Base-by-base conservation (phyloP, 2,329 filamentous ascomycete species). In the Pyrenophora graminea region DNA sequence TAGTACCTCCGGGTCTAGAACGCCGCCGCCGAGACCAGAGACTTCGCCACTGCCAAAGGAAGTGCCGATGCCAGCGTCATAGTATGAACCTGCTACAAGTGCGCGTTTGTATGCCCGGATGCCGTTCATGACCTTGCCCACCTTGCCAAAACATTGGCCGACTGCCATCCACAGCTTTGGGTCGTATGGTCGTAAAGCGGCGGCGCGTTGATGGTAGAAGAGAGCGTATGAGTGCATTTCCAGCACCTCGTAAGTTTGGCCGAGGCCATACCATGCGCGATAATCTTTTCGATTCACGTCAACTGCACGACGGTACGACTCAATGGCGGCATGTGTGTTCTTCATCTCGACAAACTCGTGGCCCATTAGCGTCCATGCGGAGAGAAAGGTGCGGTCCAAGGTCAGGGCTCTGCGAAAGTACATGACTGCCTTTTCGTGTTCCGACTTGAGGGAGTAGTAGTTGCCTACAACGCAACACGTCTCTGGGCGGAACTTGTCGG, bases 131-230 rank as follows among this genome's bases (percentile, higher is more conserved):
- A 90, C 80, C 47, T 92, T 86, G 45, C 87, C 88, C 82, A 97
- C 95, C 70, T 92, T 93, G 55, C 93, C 88, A 58, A 96, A 86
- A 70, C 93, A 97, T 30, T 89, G 89, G 8, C 90, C 94, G 4
- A 99, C 91, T 0, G 94, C 94, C 78, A 94, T 89, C 94, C 94
- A 99, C 90, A 99, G 96, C 74, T 97, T 97, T 0, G 92, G 90
- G 63, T 99, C 94, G 81, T 93, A 97, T 0, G 93, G 91, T n/a
- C 92, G 85, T 1, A 99, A 79, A 0, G 91, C 90, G 0, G 93
- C 93, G 0, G 94, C 94, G 49, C 94, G 91, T 69, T 97, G 95
- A 77, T 96, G 97, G 75, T 99, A 99, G 83, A 94, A 97, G 0
- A 99, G 77, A 1, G 93, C 92, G 71, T 99, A 99, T 37, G 92